A percentile compares a stretch with the other conserved stretches of the same genome.
phyloP scores from a whole-genome alignment of 2,329 filamentous ascomycete species.

The Aspergillus amoenus region DNA sequence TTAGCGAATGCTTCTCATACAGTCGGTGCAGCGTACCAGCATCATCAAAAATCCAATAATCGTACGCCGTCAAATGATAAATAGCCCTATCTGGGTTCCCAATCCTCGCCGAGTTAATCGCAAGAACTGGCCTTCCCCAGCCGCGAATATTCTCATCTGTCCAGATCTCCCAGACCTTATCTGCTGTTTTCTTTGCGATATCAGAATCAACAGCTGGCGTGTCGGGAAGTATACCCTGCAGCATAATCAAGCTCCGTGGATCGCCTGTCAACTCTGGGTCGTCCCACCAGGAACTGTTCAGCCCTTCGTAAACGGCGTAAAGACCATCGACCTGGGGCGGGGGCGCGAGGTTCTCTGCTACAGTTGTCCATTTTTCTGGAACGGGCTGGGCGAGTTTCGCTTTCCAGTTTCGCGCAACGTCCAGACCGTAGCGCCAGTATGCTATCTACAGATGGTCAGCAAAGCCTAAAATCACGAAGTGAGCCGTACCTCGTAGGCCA shows the following conservation, averaged over 20 bases:
- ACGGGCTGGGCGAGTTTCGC: constrained; percentile 2
- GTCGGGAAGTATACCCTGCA: constrained; percentile 16
- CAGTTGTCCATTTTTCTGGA: constrained; percentile 4
- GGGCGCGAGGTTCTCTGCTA: constrained; percentile 7
- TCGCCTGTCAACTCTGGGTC: constrained; percentile 9
- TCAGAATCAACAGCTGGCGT: constrained; percentile 8
- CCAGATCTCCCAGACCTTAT: constrained; percentile 15
- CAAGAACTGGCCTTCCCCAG: constrained; percentile 16
- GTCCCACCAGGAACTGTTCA: constrained; percentile 17
- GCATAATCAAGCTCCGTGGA: constrained; percentile 17
- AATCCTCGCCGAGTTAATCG: constrained; percentile 15
- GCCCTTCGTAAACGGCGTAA: constrained; percentile 14
- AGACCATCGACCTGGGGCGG: constrained; percentile 9
- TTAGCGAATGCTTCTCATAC: background rate
- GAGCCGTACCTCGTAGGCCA: constrained; percentile 15
- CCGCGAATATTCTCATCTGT: constrained; percentile 15
- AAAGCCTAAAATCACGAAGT: background rate
- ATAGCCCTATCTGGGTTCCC: constrained; percentile 11
- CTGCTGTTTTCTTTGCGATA: constrained; percentile 6
- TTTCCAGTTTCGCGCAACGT: constrained; percentile 13
- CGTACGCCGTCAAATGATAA: constrained; percentile 15
- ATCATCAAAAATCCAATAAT: constrained; percentile 18
- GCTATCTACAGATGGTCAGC: constrained; percentile 2
- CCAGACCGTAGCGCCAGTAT: constrained; percentile 17
- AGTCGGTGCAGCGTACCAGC: background rate